These are phyloP conservation scores for Haplosporangium sp. DNA, from an alignment of 371 early-diverging fungal species.

Conservation along the genomic window DNA sequence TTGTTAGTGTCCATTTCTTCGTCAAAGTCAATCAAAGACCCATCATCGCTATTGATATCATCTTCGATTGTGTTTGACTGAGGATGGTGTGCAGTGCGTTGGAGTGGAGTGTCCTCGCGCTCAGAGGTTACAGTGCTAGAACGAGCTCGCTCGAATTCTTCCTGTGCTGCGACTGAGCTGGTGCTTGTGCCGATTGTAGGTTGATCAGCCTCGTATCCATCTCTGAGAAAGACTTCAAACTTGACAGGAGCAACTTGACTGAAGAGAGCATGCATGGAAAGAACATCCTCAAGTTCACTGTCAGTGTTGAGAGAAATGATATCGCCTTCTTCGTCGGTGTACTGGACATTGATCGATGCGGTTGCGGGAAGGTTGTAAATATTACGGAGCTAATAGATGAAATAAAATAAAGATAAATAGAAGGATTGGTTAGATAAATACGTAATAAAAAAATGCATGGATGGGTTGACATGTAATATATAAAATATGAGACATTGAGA, in stretches of 20 bases:
- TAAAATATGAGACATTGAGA: neutral
- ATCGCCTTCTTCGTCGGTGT: conserved; percentile 55
- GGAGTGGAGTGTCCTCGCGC: conserved; percentile 12
- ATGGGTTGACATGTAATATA: neutral
- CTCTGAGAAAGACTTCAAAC: conserved; percentile 38
- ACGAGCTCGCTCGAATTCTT: neutral
- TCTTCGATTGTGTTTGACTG: neutral
- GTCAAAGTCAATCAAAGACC: conserved; percentile 46
- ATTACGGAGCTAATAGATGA: conserved; percentile 31
- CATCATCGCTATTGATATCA: conserved; percentile 32
- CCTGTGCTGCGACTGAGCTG: conserved; percentile 1
- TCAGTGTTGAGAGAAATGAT: conserved; percentile 45
- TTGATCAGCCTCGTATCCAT: neutral
- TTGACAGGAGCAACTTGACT: conserved; percentile 37
- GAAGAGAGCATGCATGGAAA: conserved; percentile 40
- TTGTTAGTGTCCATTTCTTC: conserved; percentile 13
- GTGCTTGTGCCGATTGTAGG: neutral
- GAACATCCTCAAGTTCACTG: conserved; percentile 49
- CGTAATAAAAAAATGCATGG: neutral
- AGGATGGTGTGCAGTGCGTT: neutral
- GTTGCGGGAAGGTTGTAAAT: conserved; percentile 22
- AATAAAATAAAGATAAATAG: neutral
- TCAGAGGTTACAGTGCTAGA: conserved; percentile 25
- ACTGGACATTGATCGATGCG: conserved; percentile 27
- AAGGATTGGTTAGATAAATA: neutral